Evolutionary conservation across 306 rosid genomes (phyloP), one percentile per base, ranked within the genome.

Genomic region (Lupinus albus): DNA sequence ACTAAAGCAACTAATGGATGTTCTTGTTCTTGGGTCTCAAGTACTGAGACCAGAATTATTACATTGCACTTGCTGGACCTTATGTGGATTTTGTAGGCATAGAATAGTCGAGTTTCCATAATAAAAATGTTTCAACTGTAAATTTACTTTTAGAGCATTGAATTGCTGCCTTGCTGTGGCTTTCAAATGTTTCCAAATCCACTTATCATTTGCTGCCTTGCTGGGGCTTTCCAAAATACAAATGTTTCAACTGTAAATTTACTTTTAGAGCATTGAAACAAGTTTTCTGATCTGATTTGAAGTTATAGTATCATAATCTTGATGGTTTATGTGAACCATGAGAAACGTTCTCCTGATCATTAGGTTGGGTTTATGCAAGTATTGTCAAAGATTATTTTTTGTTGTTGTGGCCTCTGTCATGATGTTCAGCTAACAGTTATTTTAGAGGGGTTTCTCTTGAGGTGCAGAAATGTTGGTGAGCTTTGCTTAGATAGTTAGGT

Each of bases 1-100:
- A 38, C 35, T 70, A 9, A 47, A 14, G 72, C 21, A 50, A 64
- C 12, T 48, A 21, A 51, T 71, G 35, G 13, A 7, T 44, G 32
- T 48, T 8, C 68, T 45, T 55, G 68, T 35, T 55, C 33, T 64
- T 64, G 68, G 32, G 36, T 18, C 49, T 28, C 16, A 66, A 32
- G 39, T 46, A 72, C 6, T 9, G 39, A 41, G 39, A 41, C 14
- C 7, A 30, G 47, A 36, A 36, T 47, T n/a, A 7, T 3, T 3
- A 20, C 46, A n/a, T 39, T 45, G 6, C 47, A 4, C 16, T 28
- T 62, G 46, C 35, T 72, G 46, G 17, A 21, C 61, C 4, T 9
- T 39, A 8, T 38, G 15, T 32, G 12, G 55, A 32, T 25, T 30
- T 14, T 65, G 35, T 39, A 57, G 57, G 57, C 57, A 12, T 58